phyloP scores from a whole-genome alignment of 768 basidiomycete genomes.

The Coprinopsis cinerea region DNA sequence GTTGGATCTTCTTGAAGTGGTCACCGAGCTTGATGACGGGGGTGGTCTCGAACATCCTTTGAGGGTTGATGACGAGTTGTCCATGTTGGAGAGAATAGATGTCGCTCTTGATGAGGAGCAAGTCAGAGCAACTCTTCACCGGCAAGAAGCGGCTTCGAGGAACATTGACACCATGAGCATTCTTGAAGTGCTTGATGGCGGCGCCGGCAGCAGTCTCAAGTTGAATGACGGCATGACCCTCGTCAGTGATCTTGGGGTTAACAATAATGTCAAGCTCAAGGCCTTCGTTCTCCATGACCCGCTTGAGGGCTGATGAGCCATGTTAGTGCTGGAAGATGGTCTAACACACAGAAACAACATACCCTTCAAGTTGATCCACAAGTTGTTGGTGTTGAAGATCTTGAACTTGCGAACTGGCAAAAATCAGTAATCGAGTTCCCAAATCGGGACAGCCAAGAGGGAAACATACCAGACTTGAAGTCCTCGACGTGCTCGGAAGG shows the following conservation, averaged over 20 bases:
- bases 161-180: slow-evolving; percentile 91
- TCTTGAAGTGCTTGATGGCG: slow-evolving; percentile 89
- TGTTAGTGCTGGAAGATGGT: slow-evolving; percentile 1
- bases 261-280: slow-evolving; percentile 95
- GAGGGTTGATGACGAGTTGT: slow-evolving; percentile 77
- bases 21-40: slow-evolving; percentile 98
- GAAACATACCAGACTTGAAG: slow-evolving; percentile 68
- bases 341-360: slow-evolving; percentile 9
- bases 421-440: slow-evolving; percentile 7
- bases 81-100: slow-evolving; percentile 90
- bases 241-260: slow-evolving; percentile 84
- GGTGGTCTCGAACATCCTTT: slow-evolving; percentile 77
- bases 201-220: slow-evolving; percentile 92
- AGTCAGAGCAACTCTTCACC: slow-evolving; percentile 82
- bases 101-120: slow-evolving; percentile 87
- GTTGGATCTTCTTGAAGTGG: slow-evolving; percentile 92
- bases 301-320: slow-evolving; percentile 65
- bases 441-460: neutral
- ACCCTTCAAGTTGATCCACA: slow-evolving; percentile 78
- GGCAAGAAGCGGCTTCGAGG: slow-evolving; percentile 93
- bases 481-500: slow-evolving; percentile 91
- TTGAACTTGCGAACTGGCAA: slow-evolving; percentile 78
- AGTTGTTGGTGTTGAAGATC: slow-evolving; percentile 85
- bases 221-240: slow-evolving; percentile 82
- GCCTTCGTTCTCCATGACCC: slow-evolving; percentile 78